These are phyloP conservation scores for Trifolium fragiferum DNA, from an alignment of 306 rosid genomes.

Conservation along the genomic window DNA sequence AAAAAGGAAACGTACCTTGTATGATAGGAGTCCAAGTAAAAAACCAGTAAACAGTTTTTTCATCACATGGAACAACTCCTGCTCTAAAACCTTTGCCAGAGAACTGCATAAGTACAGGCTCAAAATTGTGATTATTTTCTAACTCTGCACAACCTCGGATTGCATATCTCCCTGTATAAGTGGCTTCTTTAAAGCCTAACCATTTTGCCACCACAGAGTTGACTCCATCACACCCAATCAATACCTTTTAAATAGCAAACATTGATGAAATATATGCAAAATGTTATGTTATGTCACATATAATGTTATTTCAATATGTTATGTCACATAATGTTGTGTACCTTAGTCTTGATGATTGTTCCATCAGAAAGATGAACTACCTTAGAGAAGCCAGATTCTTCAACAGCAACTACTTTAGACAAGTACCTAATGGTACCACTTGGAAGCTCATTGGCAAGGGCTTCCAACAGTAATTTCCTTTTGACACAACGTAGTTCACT, in stretches of 20 bases:
- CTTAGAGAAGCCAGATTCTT: conserved; percentile 63
- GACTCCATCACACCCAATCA: conserved; percentile 87
- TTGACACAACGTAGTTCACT: conserved; percentile 60
- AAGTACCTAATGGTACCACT: conserved; percentile 64
- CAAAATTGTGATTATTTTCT: conserved; percentile 44
- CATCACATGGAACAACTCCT: conserved; percentile 58
- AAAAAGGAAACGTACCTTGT: conserved; percentile 51
- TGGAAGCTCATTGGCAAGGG: conserved; percentile 70
- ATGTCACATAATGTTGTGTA: conserved; percentile 26
- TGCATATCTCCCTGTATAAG: conserved; percentile 57
- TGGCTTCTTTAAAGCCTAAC: conserved; percentile 64
- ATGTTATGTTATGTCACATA: no score
- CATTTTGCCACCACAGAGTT: conserved; percentile 78
- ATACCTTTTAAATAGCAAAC: conserved; percentile 52
- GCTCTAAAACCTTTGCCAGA: conserved; percentile 63
- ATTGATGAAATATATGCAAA: no score
- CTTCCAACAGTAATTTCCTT: conserved; percentile 63
- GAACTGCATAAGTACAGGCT: conserved; percentile 48
- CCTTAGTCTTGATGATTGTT: conserved; percentile 65
- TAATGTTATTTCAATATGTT: no score
- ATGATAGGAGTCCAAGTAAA: conserved; percentile 60
- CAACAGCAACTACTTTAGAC: conserved; percentile 73
- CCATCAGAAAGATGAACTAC: conserved; percentile 75
- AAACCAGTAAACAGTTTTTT: conserved; percentile 59
- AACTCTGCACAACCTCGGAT: conserved; percentile 55